Conservation (phyloP, 1,284 basidiomycete genomes). For the Xerocomus minutiporus region DNA sequence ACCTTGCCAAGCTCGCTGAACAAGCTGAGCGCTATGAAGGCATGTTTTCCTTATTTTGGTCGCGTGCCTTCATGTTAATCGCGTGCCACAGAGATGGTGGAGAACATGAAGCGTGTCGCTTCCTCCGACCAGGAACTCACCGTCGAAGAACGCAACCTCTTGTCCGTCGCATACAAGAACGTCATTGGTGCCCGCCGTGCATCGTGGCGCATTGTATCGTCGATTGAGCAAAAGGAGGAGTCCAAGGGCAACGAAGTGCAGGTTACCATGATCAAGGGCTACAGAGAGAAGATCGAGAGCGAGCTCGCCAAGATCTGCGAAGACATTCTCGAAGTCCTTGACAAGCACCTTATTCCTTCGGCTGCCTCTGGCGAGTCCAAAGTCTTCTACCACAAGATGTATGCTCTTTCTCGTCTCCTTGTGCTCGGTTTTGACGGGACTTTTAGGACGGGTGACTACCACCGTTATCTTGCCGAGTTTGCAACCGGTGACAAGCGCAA, state of each 20-base stretch:
- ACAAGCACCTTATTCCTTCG: conserved; percentile 98
- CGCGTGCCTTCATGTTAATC: conserved; percentile 12
- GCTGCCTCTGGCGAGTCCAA: conserved; percentile 98
- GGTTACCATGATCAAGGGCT: conserved; percentile 98
- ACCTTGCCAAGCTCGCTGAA: conserved; percentile 99
- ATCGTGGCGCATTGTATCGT: conserved; percentile 98
- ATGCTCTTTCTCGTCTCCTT: conserved; percentile 29
- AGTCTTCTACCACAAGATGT: conserved; percentile 99
- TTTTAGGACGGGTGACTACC: conserved; percentile 98
- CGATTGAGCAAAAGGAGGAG: conserved; percentile 99
- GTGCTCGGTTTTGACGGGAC: background rate
- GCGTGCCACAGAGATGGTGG: conserved; percentile 81
- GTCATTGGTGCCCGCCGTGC: conserved; percentile 99
- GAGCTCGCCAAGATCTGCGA: conserved; percentile 99
- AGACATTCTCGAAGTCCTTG: conserved; percentile 97
- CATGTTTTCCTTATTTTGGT: conserved; percentile 35
- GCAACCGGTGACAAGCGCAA: conserved; percentile 99
- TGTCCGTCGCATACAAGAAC: conserved; percentile 99
- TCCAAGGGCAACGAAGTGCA: conserved; percentile 98
- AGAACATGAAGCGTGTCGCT: conserved; percentile 98
- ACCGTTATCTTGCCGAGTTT: conserved; percentile 99
- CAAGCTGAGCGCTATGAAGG: conserved; percentile 99
- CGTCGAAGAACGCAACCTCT: conserved; percentile 98
- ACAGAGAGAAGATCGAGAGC: conserved; percentile 97
- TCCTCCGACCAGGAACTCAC: conserved; percentile 97